Evolutionary conservation across 306 rosid genomes (phyloP), one percentile per base, ranked within the genome.

Genomic region (Senna tora): DNA sequence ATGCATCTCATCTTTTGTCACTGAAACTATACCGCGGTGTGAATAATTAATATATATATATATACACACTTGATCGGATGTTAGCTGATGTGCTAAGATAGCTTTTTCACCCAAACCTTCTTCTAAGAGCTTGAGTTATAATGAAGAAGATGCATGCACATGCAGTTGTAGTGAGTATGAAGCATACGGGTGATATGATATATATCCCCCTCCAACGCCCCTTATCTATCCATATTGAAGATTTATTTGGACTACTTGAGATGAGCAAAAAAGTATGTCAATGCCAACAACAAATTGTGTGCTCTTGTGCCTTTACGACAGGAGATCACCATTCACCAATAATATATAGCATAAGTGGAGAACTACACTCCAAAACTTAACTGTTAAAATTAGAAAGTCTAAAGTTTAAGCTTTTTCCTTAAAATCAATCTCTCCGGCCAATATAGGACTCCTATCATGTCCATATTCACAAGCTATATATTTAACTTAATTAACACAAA

Each of bases 1-100:
- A n/a, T 15, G 65, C 25, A 58, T 58, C 65, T 58, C 65, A 34
- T n/a, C 14, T 33, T 59, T 33, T 25, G 25, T n/a, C 45, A 34
- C 25, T 9, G 45, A 4, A 14, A 30, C 21, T 30, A 30, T n/a
- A n/a, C n/a, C n/a, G n/a, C 42, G 25, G 43, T 12, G 42, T 0
- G 65, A n/a, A n/a, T n/a, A n/a, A n/a, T n/a, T n/a, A n/a, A 33
- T 33, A 33, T 33, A 6, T 33, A 33, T 33, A 6, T 33, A 33
- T 33, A 6, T 33, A 33, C 3, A 33, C 6, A 33, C 6, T 2
- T 6, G 6, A 33, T 33, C 38, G 38, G 47, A 42, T 45, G 54
- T 16, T 1, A 58, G 6, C 6, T 32, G 43, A 5, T 59, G 22
- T 32, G 38, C n/a, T n/a, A n/a, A 14, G 46, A 10, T 36, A 10